Conservation (phyloP, 2,329 filamentous ascomycete genomes). For the Ophiostoma montium region DNA sequence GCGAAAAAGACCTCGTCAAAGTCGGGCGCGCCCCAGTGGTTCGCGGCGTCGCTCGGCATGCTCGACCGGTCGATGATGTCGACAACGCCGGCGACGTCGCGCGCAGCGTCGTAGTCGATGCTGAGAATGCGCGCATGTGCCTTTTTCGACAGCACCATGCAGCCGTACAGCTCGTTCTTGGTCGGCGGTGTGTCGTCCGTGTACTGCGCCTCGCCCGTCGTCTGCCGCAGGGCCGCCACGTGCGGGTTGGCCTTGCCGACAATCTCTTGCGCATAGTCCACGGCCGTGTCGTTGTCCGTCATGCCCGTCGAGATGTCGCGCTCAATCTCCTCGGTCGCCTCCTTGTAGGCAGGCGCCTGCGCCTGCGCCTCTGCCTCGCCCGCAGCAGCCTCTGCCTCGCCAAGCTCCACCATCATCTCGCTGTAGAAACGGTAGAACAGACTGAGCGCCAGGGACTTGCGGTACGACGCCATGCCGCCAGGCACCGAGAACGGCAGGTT, state of each 20-base stretch:
- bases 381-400: conserved; percentile 14
- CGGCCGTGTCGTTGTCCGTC: conserved; percentile 62
- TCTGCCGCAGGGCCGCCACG: conserved; percentile 84
- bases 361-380: not conserved
- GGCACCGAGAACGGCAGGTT: conserved; percentile 80
- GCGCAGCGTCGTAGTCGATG: conserved; percentile 59
- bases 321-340: conserved; percentile 75
- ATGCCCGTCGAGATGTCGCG: conserved; percentile 65
- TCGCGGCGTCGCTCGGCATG: conserved; percentile 63
- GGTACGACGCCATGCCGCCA: conserved; percentile 93
- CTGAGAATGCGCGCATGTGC: conserved; percentile 73
- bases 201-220: conserved; percentile 87
- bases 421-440: conserved; percentile 98
- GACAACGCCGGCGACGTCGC: conserved; percentile 75
- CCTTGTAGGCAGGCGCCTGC: conserved; percentile 15
- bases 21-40: conserved; percentile 77
- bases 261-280: conserved; percentile 67
- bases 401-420: conserved; percentile 57
- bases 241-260: conserved; percentile 79
- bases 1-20: conserved; percentile 86
- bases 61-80: conserved; percentile 74
- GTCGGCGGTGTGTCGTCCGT: conserved; percentile 85
- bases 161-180: conserved; percentile 80
- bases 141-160: conserved; percentile 75
- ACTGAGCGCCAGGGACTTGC: conserved; percentile 75